A percentile compares a stretch with the other conserved stretches of the same genome.
Evolutionary conservation across 768 basidiomycete species (phyloP).

Genomic region (Mycena filopes): DNA sequence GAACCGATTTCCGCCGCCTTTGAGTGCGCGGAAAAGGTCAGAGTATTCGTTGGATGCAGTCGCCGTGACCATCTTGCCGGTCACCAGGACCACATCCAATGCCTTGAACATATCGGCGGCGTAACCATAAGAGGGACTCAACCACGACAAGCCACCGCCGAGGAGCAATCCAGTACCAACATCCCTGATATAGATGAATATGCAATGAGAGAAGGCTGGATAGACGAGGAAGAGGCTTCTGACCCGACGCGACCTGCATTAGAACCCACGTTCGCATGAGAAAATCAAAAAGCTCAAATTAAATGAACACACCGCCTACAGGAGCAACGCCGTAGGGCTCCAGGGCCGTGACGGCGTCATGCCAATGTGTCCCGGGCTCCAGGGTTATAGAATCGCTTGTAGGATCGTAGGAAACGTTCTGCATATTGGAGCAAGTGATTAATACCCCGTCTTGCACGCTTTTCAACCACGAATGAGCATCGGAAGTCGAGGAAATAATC

Average conservation of each 20-base stretch:
- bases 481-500: not conserved
- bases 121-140: slow-evolving; percentile 53
- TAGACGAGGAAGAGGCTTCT: not conserved
- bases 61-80: slow-evolving; percentile 52
- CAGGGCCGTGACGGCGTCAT: slow-evolving; percentile 47
- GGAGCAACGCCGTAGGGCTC: slow-evolving; percentile 55
- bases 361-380: slow-evolving; percentile 57
- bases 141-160: slow-evolving; percentile 54
- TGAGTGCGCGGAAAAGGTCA: slow-evolving; percentile 57
- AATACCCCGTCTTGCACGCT: slow-evolving; percentile 41
- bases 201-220: not conserved
- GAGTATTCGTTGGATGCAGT: slow-evolving; percentile 51
- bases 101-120: slow-evolving; percentile 50
- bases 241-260: slow-evolving; percentile 30
- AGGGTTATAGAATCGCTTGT: slow-evolving; percentile 49
- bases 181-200: slow-evolving; percentile 39
- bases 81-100: slow-evolving; percentile 55
- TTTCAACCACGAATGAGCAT: slow-evolving; percentile 23
- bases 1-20: slow-evolving; percentile 58
- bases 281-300: not conserved
- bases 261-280: not conserved
- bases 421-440: slow-evolving; percentile 37
- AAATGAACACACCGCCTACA: slow-evolving; percentile 44
- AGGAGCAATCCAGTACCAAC: slow-evolving; percentile 56
- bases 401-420: slow-evolving; percentile 45